Percentiles rank a stretch among this genome's conserved stretches.
phyloP scores from a whole-genome alignment of 148 eudicot genomes.

The Suaeda aralocaspica region DNA sequence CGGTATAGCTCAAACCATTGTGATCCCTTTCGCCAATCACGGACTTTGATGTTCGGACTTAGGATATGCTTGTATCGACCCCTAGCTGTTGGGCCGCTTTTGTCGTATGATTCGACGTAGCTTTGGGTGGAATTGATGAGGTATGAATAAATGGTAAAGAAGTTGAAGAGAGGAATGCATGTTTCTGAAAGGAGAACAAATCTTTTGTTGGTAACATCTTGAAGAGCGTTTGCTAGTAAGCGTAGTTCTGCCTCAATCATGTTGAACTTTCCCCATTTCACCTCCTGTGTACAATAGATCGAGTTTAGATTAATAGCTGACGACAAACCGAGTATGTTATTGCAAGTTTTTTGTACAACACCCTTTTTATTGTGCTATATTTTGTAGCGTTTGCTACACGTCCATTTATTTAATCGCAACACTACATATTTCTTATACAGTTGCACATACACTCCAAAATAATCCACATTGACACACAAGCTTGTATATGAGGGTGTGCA shows the following conservation, averaged over 20 bases:
- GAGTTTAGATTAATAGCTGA: no score
- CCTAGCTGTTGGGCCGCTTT: constrained; percentile 45
- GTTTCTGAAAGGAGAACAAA: constrained; percentile 78
- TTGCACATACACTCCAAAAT: no score
- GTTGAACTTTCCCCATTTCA: constrained; percentile 66
- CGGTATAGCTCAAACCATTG: constrained; percentile 87
- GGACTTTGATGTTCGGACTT: constrained; percentile 48
- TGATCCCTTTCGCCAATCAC: constrained; percentile 85
- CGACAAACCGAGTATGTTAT: no score
- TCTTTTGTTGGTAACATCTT: constrained; percentile 69
- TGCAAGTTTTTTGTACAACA: no score
- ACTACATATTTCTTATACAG: no score
- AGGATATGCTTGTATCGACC: constrained; percentile 74
- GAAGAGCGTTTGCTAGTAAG: constrained; percentile 70
- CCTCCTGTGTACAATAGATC: constrained; percentile 46
- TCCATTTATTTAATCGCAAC: no score
- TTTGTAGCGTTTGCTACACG: no score
- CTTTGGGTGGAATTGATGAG: constrained; percentile 58
- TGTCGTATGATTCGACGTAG: constrained; percentile 52
- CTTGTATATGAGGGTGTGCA: no score
- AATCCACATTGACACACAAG: no score
- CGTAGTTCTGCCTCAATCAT: constrained; percentile 93
- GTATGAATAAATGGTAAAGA: constrained; percentile 64
- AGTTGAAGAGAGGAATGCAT: constrained; percentile 87
- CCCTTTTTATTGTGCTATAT: no score